These are phyloP conservation scores for Colletotrichum godetiae DNA, from an alignment of 2,329 filamentous ascomycete species.

Conservation along the genomic window DNA sequence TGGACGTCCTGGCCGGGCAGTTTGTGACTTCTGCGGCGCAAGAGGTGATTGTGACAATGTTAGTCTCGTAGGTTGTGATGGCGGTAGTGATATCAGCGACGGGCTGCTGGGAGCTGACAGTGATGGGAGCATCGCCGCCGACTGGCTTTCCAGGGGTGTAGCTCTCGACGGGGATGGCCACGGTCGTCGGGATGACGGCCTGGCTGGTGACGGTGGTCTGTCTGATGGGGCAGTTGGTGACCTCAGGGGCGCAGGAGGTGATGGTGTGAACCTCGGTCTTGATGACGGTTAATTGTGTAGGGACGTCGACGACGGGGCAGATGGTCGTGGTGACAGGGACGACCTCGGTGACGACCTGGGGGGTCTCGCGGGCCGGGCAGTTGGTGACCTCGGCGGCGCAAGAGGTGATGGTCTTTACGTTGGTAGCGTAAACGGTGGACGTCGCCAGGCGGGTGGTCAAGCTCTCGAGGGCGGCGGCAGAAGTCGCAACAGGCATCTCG, in stretches of 20 bases:
- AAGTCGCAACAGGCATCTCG: not conserved
- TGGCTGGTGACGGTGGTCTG: conserved; percentile 29
- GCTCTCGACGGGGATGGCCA: conserved; percentile 30
- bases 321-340: conserved; percentile 58
- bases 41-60: conserved; percentile 17
- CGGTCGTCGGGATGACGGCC: conserved; percentile 21
- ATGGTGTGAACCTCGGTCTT: conserved; percentile 43
- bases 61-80: conserved; percentile 16
- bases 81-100: conserved; percentile 18
- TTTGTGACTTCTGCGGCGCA: conserved; percentile 17
- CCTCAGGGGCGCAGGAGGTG: conserved; percentile 42
- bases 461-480: not conserved
- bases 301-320: conserved; percentile 47
- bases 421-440: conserved; percentile 33
- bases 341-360: conserved; percentile 40
- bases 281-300: conserved; percentile 31
- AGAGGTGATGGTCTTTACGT: conserved; percentile 36
- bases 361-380: conserved; percentile 25
- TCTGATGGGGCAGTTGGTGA: conserved; percentile 40
- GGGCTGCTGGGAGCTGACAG: not conserved
- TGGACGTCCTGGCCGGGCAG: conserved; percentile 35
- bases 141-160: conserved; percentile 22
- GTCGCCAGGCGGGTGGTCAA: conserved; percentile 32
- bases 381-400: conserved; percentile 25
- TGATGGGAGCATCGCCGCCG: conserved; percentile 9